These are phyloP conservation scores for Kernera saxatilis DNA, from an alignment of 345 rosid species.

Conservation along the genomic window DNA sequence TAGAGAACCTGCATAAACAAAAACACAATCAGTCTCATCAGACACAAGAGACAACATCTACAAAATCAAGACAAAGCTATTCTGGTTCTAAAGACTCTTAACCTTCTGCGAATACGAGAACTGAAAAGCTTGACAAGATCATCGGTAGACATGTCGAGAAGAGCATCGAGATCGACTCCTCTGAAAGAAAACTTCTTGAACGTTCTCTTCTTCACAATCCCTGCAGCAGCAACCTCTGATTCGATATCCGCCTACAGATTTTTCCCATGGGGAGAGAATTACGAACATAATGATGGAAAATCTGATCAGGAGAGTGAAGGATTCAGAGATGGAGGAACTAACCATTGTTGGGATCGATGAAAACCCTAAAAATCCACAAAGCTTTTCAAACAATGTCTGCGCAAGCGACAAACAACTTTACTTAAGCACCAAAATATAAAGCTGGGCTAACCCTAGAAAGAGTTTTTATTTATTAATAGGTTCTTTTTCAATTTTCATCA, in stretches of 20 bases:
- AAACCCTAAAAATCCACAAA: background rate
- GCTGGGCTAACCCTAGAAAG: background rate
- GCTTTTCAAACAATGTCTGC: background rate
- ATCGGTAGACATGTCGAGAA: conserved; percentile 64
- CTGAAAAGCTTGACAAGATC: conserved; percentile 60
- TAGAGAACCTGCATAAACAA: conserved; percentile 44
- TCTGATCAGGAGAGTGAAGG: background rate
- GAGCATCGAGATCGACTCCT: conserved; percentile 75
- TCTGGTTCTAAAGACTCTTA: background rate
- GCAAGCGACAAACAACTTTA: conserved; percentile 13
- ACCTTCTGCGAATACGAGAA: conserved; percentile 67
- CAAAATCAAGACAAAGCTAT: background rate
- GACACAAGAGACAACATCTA: background rate
- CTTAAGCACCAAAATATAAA: background rate
- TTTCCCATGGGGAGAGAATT: background rate
- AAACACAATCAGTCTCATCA: background rate
- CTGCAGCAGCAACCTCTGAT: conserved; percentile 33
- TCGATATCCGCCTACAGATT: conserved; percentile 42
- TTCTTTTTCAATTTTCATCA: background rate
- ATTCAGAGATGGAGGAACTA: background rate
- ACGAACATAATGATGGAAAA: background rate
- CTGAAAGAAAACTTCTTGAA: conserved; percentile 72
- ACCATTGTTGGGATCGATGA: conserved; percentile 11
- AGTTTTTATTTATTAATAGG: background rate
- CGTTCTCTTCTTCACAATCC: conserved; percentile 61